phyloP scores from a whole-genome alignment of 202 grass and related monocot genomes.

The Carex arenaria region DNA sequence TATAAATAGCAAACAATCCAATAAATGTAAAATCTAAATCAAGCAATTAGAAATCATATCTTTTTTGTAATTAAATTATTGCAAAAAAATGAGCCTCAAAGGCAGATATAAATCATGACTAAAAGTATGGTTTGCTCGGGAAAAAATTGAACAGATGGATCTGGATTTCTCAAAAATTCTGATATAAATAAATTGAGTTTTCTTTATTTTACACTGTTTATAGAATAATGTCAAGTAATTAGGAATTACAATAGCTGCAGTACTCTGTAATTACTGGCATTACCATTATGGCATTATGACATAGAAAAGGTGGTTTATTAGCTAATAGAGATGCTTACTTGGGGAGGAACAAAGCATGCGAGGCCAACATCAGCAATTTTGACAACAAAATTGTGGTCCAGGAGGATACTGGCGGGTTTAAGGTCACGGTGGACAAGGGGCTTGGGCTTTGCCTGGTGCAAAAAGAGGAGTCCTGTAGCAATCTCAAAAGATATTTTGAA shows the following conservation, averaged over 20 bases:
- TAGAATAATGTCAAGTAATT: not conserved
- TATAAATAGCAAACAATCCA: not conserved
- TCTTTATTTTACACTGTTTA: not conserved
- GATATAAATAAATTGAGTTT: not conserved
- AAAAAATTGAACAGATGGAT: not conserved
- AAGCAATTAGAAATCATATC: too few relatives aligned
- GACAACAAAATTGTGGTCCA: constrained; percentile 77
- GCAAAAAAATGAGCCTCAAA: not conserved
- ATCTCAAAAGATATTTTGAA: constrained; percentile 86
- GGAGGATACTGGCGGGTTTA: constrained; percentile 91
- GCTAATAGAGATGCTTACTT: not conserved
- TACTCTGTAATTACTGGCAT: not conserved
- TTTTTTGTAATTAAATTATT: too few relatives aligned
- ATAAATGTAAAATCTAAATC: not conserved
- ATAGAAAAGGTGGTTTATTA: not conserved
- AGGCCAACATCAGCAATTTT: constrained; percentile 91
- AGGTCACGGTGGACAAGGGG: constrained; percentile 87
- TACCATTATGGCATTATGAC: not conserved
- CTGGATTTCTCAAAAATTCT: not conserved
- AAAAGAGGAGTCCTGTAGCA: constrained; percentile 74
- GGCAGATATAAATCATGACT: not conserved
- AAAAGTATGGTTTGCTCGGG: not conserved
- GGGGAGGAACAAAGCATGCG: constrained; percentile 57
- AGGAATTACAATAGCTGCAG: not conserved
- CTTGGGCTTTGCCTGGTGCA: constrained; percentile 83